Percentiles rank a stretch among this genome's conserved stretches.
Conservation (phyloP, 164 flowering plant genomes). For the Sedum album region DNA sequence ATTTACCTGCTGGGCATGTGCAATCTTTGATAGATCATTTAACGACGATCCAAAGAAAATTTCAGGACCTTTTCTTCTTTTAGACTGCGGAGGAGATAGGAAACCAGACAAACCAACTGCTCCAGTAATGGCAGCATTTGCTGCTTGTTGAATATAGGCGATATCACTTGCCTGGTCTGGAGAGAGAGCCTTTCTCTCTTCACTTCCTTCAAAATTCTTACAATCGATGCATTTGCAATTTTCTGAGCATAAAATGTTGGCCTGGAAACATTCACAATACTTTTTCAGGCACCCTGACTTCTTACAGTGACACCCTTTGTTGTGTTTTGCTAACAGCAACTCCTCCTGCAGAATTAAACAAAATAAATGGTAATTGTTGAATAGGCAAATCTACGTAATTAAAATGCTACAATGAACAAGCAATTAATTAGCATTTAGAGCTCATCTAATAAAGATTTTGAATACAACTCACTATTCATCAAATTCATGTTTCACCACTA, state of each 20-base stretch:
- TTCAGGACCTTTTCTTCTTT: neutral
- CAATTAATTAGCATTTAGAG: neutral
- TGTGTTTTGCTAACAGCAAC: conserved; percentile 59
- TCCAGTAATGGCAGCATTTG: conserved; percentile 87
- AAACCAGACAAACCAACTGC: conserved; percentile 21
- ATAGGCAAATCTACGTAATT: neutral
- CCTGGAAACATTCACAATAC: conserved; percentile 96
- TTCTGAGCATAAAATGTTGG: conserved; percentile 86
- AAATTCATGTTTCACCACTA: neutral
- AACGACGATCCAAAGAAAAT: neutral
- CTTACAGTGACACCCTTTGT: conserved; percentile 97
- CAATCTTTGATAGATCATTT: neutral
- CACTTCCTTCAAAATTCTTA: conserved; percentile 89
- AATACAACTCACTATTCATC: no score
- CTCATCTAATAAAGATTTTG: neutral
- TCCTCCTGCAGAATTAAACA: neutral
- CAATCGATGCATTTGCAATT: conserved; percentile 90
- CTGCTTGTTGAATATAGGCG: conserved; percentile 67
- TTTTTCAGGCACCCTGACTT: conserved; percentile 97
- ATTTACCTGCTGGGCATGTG: neutral
- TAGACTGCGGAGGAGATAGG: neutral
- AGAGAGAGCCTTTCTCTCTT: conserved; percentile 75
- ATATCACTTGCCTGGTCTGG: conserved; percentile 38
- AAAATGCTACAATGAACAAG: neutral
- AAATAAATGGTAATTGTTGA: neutral